These are phyloP conservation scores for Arachis hypogaea DNA, from an alignment of 306 rosid species.

Conservation along the genomic window DNA sequence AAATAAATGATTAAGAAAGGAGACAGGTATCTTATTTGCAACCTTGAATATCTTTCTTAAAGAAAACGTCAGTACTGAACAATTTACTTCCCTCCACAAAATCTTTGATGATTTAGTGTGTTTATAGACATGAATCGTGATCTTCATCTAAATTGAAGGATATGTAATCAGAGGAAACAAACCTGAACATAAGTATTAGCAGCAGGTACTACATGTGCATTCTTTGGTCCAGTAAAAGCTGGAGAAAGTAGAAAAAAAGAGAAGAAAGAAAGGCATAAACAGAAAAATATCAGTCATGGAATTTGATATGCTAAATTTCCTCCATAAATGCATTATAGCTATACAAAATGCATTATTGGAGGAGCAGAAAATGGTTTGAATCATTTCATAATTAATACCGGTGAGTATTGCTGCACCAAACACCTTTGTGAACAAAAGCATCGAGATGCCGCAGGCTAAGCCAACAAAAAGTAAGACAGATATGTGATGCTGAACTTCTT, in stretches of 20 bases:
- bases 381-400: conserved; percentile 46
- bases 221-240: conserved; percentile 74
- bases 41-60: neutral
- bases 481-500: conserved; percentile 76
- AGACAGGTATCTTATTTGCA: neutral
- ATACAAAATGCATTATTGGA: conserved; percentile 10
- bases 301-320: conserved; percentile 25
- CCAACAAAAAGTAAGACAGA: conserved; percentile 72
- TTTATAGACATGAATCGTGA: neutral
- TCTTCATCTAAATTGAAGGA: neutral
- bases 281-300: conserved; percentile 43
- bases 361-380: conserved; percentile 14
- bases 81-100: neutral
- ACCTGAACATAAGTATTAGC: conserved; percentile 80
- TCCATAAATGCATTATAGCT: conserved; percentile 23
- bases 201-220: conserved; percentile 59
- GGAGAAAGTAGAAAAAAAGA: conserved; percentile 30
- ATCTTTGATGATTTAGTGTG: neutral
- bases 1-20: neutral
- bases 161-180: conserved; percentile 3
- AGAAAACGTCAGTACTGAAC: neutral
- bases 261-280: conserved; percentile 27
- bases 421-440: conserved; percentile 66
- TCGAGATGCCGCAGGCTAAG: conserved; percentile 60
- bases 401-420: conserved; percentile 60